Evolutionary conservation across 179 eudicot species (phyloP).

Genomic region (Actinidia polygama): DNA sequence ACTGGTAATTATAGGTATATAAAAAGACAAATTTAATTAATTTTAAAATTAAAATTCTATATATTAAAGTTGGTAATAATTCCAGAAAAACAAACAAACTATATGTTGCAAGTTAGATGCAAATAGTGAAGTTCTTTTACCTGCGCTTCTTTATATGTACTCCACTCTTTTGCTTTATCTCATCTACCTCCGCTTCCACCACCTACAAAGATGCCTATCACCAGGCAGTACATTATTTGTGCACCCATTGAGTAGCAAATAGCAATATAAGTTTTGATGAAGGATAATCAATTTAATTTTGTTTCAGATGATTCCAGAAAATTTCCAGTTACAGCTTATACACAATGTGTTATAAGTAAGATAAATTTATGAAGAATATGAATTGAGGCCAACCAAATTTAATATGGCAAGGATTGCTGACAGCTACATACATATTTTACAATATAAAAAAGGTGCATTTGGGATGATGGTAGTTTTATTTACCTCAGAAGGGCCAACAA

Average conservation of each 20-base stretch:
- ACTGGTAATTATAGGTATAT: too few relatives aligned
- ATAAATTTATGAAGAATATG: neutral
- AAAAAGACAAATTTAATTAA: too few relatives aligned
- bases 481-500: constrained; percentile 98
- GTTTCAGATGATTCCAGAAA: neutral
- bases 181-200: constrained; percentile 84
- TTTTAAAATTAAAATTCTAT: too few relatives aligned
- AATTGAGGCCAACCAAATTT: neutral
- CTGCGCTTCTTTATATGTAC: constrained; percentile 96
- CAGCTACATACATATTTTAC: neutral
- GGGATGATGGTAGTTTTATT: neutral
- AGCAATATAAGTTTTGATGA: too few relatives aligned
- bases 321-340: neutral
- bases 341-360: neutral
- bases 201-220: constrained; percentile 46
- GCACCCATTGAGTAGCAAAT: neutral
- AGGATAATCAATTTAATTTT: neutral
- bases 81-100: neutral
- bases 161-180: constrained; percentile 89
- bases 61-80: too few relatives aligned
- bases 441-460: neutral
- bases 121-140: constrained; percentile 30
- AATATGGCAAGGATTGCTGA: neutral
- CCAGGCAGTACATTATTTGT: neutral
- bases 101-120: neutral